Base-by-base conservation (phyloP, 768 basidiomycete species). In the Crucibulum laeve region DNA sequence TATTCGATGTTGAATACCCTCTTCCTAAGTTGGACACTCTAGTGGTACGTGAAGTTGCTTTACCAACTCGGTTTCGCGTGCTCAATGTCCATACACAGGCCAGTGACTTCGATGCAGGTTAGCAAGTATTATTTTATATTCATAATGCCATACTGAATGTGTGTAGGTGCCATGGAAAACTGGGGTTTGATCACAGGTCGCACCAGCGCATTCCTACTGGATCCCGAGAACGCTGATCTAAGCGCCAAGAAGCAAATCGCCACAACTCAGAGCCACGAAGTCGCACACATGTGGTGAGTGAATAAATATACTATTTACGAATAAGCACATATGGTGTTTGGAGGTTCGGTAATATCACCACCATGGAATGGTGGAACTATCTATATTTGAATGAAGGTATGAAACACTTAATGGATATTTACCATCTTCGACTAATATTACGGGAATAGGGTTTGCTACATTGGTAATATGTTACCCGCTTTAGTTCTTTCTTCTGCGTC, bases 21-120 rank as follows among this genome's bases (percentile, higher is more conserved):
- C 75, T 98, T 21, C 91, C 92, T 4, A 97, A 98, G 69, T 76
- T 98, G 34, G 95, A 97, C 57, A 94, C 93, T 2, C 73, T 98
- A 11, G 89, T 91, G 44, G 84, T 82, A 59, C 45, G 80, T 63
- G 17, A 15, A 36, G 44, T 37, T 36, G 32, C 23, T 14, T 28
- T 25, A 33, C 33, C n/a, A n/a, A 30, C 25, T 49, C 28, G 4
- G 26, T 32, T 35, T 25, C 5, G 18, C 10, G 7, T 15, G 33
- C 23, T 38, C 25, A 30, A 38, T 4, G 41, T 33, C 17, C 11
- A 28, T 17, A 5, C 36, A 18, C 25, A 80, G 76, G 92, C 82
- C 3, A 78, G 77, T 41, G 93, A 96, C 59, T 96, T 96, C 53
- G 92, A 95, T 56, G 84, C 86, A 24, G 89, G 84, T 70, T 62